Evolutionary conservation across 352 stramenopile species (phyloP).

Genomic region (Globisporangium radiosum): DNA sequence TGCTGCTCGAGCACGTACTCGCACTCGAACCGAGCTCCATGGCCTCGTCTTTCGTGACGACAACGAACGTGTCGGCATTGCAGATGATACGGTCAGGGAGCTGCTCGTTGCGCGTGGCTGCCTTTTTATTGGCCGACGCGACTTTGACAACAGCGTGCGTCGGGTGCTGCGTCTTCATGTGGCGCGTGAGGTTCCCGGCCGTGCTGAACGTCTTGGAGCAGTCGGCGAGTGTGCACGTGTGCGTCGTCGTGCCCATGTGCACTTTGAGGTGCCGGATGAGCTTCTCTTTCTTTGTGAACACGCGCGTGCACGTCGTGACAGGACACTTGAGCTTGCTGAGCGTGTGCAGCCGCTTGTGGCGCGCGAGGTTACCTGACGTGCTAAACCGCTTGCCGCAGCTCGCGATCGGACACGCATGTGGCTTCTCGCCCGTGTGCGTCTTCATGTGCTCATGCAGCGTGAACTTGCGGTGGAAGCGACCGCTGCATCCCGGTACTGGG

Average conservation of each 20-base stretch:
- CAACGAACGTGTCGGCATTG: not conserved
- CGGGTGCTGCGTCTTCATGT: conserved; percentile 60
- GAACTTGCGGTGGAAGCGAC: conserved; percentile 64
- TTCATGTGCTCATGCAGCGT: conserved; percentile 71
- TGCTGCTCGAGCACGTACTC: not conserved
- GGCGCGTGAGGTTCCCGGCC: conserved; percentile 56
- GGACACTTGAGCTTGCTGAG: conserved; percentile 42
- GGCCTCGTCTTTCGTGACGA: not conserved
- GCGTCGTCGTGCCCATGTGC: conserved; percentile 36
- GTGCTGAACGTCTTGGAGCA: conserved; percentile 69
- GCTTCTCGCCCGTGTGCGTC: conserved; percentile 74
- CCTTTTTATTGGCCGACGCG: not conserved
- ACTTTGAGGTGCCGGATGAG: conserved; percentile 43
- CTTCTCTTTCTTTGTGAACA: conserved; percentile 46
- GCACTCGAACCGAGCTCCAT: not conserved
- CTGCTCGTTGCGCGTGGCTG: not conserved
- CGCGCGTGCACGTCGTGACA: conserved; percentile 32
- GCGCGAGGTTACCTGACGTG: conserved; percentile 66
- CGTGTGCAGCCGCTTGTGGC: conserved; percentile 54
- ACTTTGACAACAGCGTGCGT: conserved; percentile 2
- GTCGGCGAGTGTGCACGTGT: conserved; percentile 41
- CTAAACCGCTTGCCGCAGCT: conserved; percentile 64
- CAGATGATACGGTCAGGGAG: conserved; percentile 6
- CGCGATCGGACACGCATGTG: conserved; percentile 43
- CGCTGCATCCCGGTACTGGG: conserved; percentile 34